phyloP scores from a whole-genome alignment of 305 asterid species.

The Ajuga reptans region DNA sequence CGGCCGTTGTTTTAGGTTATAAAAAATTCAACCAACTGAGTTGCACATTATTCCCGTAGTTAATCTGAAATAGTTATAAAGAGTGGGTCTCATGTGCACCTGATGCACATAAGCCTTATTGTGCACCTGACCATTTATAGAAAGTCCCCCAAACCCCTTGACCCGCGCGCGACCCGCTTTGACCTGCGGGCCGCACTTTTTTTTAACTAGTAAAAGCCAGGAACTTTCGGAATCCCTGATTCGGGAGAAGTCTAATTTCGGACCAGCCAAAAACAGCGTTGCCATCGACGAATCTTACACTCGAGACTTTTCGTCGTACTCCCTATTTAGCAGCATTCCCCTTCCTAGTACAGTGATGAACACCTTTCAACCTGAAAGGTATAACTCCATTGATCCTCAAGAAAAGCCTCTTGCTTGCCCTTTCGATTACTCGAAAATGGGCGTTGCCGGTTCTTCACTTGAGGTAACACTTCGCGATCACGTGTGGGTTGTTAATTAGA shows the following conservation, averaged over 20 bases:
- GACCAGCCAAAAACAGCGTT: background rate
- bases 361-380: constrained; percentile 6
- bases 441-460: constrained; percentile 24
- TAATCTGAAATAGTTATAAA: too few relatives aligned
- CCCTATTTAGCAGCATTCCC: constrained; percentile 22
- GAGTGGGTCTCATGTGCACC: too few relatives aligned
- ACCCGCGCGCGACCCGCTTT: too few relatives aligned
- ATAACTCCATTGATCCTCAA: constrained; percentile 22
- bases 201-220: too few relatives aligned
- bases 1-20: too few relatives aligned
- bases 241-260: background rate
- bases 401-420: constrained; percentile 28
- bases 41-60: too few relatives aligned
- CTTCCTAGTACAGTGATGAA: constrained; percentile 21
- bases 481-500: too few relatives aligned
- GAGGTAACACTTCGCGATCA: constrained; percentile 25
- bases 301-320: constrained; percentile 26
- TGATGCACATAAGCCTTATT: too few relatives aligned
- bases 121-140: too few relatives aligned
- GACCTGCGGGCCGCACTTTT: background rate
- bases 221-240: too few relatives aligned
- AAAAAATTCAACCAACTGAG: too few relatives aligned
- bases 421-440: constrained; percentile 21
- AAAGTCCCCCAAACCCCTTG: too few relatives aligned
- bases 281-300: background rate